Evolutionary conservation across 306 rosid species (phyloP), one percentile per base, ranked within the genome.

Genomic region (Phaseolus lunatus): DNA sequence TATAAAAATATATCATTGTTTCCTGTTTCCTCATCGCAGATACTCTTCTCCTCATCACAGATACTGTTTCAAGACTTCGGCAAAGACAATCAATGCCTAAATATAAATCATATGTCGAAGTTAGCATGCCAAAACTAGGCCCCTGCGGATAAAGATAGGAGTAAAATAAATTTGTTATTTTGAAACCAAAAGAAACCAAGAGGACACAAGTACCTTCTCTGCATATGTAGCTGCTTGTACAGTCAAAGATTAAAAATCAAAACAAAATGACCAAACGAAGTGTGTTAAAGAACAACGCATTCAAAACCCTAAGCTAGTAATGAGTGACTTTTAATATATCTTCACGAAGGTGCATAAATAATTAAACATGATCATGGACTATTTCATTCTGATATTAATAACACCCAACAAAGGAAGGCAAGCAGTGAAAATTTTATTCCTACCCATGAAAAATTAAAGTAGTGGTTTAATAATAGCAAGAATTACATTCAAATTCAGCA

Each of bases 401-500:
- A 70, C 76, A 75, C 67, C 67, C 79, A 47, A 52, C 16, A 59
- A 65, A 77, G 61, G 19, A 47, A 80, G 57, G 5, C 59, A 63
- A 77, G 27, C 56, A 64, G 16, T 41, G 43, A 59, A 59, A 44
- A 70, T 47, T 52, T 39, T 53, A 80, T 67, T 33, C 65, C 15
- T 39, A 56, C 16, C 1, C 77, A 52, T 19, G 68, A 62, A 59
- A 75, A 39, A 74, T 27, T 18, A n/a, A 35, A 31, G 58, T 35
- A 45, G 15, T 8, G 63, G 70, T 12, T 13, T 11, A 22, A 56
- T 22, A 6, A 23, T n/a, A 54, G 66, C 68, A 18, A 69, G 68
- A 39, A 26, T 16, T 3, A 44, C 61, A 50, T 31, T 67, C 0
- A 70, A 50, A 83, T 31, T 95, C 89, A 95, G 86, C 97, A 95